These are phyloP conservation scores for Domatiomyces catenatus DNA, from an alignment of 2,329 filamentous ascomycete species.

Conservation along the genomic window DNA sequence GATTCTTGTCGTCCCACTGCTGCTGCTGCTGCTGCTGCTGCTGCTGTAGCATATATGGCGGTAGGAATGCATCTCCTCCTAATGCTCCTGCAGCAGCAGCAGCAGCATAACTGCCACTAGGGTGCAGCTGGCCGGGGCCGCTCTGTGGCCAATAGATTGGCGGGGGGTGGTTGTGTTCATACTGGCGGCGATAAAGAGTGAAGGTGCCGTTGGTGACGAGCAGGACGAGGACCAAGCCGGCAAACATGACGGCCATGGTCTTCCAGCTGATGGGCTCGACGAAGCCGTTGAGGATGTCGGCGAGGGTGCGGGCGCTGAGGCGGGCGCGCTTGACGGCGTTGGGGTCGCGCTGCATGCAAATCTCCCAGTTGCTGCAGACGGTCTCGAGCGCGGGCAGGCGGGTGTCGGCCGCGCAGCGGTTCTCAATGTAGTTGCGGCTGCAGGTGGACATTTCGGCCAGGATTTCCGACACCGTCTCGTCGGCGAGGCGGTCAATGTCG, in stretches of 20 bases:
- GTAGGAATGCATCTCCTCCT: no score
- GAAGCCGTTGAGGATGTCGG: conserved; percentile 86
- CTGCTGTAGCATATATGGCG: conserved; percentile 10
- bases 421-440: conserved; percentile 55
- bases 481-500: conserved; percentile 59
- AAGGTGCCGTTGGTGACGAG: conserved; percentile 17
- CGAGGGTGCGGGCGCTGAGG: conserved; percentile 74
- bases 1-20: conserved; percentile 4
- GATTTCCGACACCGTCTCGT: conserved; percentile 52
- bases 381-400: conserved; percentile 57
- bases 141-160: no score
- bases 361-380: conserved; percentile 65
- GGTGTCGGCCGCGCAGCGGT: conserved; percentile 55
- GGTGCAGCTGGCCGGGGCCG: no score
- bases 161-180: conserved; percentile 11
- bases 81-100: conserved; percentile 6
- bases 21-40: conserved; percentile 13
- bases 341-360: conserved; percentile 76
- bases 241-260: conserved; percentile 35
- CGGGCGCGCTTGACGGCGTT: conserved; percentile 61
- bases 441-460: conserved; percentile 61
- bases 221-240: conserved; percentile 12
- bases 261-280: conserved; percentile 83
- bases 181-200: conserved; percentile 13
- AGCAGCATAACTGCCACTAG: no score